These are phyloP conservation scores for Claviceps africana DNA, from an alignment of 2,329 filamentous ascomycete genomes.

Conservation along the genomic window DNA sequence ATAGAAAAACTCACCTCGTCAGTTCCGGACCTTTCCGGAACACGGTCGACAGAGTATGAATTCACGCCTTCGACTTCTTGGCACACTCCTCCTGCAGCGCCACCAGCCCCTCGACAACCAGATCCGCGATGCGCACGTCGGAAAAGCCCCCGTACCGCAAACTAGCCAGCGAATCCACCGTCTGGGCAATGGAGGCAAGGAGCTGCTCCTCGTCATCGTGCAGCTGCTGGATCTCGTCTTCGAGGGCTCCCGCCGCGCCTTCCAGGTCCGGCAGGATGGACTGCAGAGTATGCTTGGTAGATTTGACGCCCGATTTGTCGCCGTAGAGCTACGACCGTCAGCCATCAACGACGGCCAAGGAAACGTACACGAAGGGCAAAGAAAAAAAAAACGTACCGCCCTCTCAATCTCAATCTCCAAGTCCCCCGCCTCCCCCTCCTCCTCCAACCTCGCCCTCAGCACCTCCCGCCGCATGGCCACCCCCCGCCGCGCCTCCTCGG, in stretches of 20 bases:
- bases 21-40: neutral
- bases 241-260: constrained; percentile 47
- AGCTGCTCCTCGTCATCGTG: constrained; percentile 50
- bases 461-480: constrained; percentile 44
- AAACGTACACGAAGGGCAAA: too few species aligned
- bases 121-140: constrained; percentile 47
- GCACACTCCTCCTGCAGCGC: constrained; percentile 45
- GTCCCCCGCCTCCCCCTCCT: constrained; percentile 40
- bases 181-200: constrained; percentile 47
- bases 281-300: constrained; percentile 43
- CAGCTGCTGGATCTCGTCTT: constrained; percentile 52
- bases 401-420: constrained; percentile 50
- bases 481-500: constrained; percentile 48
- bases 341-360: too few species aligned
- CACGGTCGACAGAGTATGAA: neutral
- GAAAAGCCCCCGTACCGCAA: constrained; percentile 65
- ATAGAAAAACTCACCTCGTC: neutral
- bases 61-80: constrained; percentile 17
- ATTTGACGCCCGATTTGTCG: constrained; percentile 26
- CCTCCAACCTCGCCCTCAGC: constrained; percentile 34
- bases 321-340: constrained; percentile 42
- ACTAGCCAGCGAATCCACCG: constrained; percentile 63
- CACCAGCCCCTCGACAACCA: constrained; percentile 53
- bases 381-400: constrained; percentile 26
- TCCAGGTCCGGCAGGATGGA: constrained; percentile 59